Evolutionary conservation across 2,329 filamentous ascomycete genomes (phyloP).

Genomic region (Pseudomassariella vexata): DNA sequence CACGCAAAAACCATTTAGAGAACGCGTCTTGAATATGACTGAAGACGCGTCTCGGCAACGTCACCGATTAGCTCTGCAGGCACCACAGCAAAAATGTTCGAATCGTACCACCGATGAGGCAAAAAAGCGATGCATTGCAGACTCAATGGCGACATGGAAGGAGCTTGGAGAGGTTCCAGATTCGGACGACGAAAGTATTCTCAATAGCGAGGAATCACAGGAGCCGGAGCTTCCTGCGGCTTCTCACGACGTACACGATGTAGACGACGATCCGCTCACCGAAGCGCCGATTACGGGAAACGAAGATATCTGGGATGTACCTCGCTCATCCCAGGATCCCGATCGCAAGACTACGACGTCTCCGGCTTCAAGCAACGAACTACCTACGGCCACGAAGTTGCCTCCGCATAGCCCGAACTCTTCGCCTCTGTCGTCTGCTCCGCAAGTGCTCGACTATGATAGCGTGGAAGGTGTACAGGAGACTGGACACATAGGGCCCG

Average conservation of each 20-base stretch:
- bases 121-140: slow-evolving; percentile 28
- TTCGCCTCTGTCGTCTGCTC: slow-evolving; percentile 2
- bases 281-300: slow-evolving; percentile 1
- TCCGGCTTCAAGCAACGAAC: slow-evolving; percentile 1
- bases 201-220: slow-evolving; percentile 29
- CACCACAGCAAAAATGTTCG: no score
- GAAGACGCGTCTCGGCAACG: no score
- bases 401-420: slow-evolving; percentile 2
- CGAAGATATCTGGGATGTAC: slow-evolving; percentile 24
- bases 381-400: not conserved
- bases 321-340: slow-evolving; percentile 18
- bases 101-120: no score
- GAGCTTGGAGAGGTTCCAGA: slow-evolving; percentile 37
- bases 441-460: slow-evolving; percentile 1
- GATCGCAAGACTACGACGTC: slow-evolving; percentile 15
- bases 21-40: no score
- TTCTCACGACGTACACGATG: slow-evolving; percentile 3
- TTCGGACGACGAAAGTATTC: slow-evolving; percentile 34
- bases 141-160: slow-evolving; percentile 35
- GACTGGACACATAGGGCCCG: not conserved
- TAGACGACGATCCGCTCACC: slow-evolving; percentile 1
- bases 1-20: no score
- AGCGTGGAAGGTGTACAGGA: not conserved
- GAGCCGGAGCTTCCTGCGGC: slow-evolving; percentile 10
- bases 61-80: no score